Evolutionary conservation across 2,329 filamentous ascomycete species (phyloP), one percentile per base, ranked within the genome.

Genomic region (Epichloe glyceriae): DNA sequence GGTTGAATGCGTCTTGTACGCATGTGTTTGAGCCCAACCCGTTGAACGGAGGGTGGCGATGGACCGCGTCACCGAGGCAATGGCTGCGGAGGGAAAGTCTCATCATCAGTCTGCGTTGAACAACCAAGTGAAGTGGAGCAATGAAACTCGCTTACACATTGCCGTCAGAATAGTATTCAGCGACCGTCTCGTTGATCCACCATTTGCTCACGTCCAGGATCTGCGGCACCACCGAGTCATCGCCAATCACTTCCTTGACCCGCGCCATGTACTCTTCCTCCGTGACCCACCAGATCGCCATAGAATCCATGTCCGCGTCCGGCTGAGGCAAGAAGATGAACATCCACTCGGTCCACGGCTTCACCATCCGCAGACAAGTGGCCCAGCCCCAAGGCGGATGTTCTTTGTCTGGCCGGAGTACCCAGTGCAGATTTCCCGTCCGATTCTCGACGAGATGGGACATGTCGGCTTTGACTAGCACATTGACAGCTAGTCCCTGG

Each of bases 331-430:
- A 64, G 15, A 80, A 60, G 51, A 78, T 76, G 43, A 77, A 76
- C 65, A 79, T 70, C 78, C 79, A 84, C 64, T 83, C 75, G 55
- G 75, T 60, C 79, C 79, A 83, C 0, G 79, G 73, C 64, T 75
- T 79, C 4, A 83, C 78, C 78, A 83, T 82, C 22, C 80, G 68
- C 2, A 73, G 67, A 55, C 79, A 62, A 3, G 61, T 64, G 34
- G 66, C 65, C 71, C 73, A 78, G 0, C 69, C 76, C 62, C 75
- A 81, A 0, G 66, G 65, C 0, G 74, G 73, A 49, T 73, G 65
- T 49, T 78, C 72, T 2, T 61, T 62, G 51, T 78, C 73, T 0
- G 80, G 78, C 54, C 74, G 71, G 58, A 83, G 67, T 1, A 80
- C 66, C 73, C 77, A 82, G 59, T 84, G 79, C 17, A 83, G 65